Percentiles rank a stretch among this genome's conserved stretches.
Conservation (phyloP, 768 basidiomycete genomes). For the Tephrocybe sp. region DNA sequence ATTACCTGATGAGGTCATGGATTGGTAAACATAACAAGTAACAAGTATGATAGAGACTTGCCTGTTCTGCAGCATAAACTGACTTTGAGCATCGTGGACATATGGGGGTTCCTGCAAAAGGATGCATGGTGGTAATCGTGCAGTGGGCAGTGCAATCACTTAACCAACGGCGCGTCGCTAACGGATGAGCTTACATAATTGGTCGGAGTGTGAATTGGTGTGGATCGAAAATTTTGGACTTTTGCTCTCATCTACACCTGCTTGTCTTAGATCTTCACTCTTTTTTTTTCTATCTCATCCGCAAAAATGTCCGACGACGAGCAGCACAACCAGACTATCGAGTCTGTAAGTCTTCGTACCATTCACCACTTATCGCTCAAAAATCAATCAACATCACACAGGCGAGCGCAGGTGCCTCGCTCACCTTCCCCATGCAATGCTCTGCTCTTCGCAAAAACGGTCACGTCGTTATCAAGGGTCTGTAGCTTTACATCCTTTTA, state of each 20-base stretch:
- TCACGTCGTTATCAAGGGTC: slow-evolving; percentile 94
- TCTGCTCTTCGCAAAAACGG: slow-evolving; percentile 93
- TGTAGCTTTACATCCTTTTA: slow-evolving; percentile 6
- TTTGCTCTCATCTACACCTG: slow-evolving; percentile 18
- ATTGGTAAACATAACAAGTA: slow-evolving; percentile 1
- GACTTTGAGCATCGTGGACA: slow-evolving; percentile 75
- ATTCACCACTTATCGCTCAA: slow-evolving; percentile 1
- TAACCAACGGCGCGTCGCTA: background rate
- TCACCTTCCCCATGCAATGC: slow-evolving; percentile 89
- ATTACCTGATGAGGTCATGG: slow-evolving; percentile 49
- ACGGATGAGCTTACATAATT: slow-evolving; percentile 18
- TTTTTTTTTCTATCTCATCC: slow-evolving; percentile 20
- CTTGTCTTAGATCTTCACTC: slow-evolving; percentile 23
- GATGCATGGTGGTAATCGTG: slow-evolving; percentile 51
- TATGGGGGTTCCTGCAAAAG: slow-evolving; percentile 65
- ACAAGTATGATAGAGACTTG: slow-evolving; percentile 30
- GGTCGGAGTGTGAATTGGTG: slow-evolving; percentile 18
- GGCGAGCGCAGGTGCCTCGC: slow-evolving; percentile 73
- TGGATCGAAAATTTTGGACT: slow-evolving; percentile 18
- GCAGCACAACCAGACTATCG: slow-evolving; percentile 81
- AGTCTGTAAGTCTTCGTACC: slow-evolving; percentile 50
- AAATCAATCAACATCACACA: slow-evolving; percentile 35
- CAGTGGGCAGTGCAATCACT: too few species aligned
- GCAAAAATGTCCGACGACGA: slow-evolving; percentile 86
- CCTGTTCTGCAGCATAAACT: slow-evolving; percentile 91